Evolutionary conservation across 208 protist species (phyloP).

Genomic region (Leishmania guyanensis): DNA sequence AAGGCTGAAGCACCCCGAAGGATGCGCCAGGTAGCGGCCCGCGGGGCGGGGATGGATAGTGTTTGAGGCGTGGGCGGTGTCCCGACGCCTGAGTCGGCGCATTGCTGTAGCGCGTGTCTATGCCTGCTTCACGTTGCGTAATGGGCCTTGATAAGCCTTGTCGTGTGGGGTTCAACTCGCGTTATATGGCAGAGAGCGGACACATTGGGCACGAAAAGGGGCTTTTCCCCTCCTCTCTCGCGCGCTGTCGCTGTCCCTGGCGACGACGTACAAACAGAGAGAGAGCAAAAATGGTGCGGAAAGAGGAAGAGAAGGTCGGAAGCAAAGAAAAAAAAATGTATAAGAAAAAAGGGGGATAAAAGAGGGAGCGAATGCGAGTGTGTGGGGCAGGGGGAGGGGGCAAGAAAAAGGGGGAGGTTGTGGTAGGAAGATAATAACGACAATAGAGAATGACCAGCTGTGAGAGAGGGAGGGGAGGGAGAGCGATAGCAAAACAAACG

Average conservation of each 20-base stretch:
- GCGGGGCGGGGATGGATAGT: neutral
- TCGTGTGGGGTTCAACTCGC: neutral
- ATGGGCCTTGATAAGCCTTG: neutral
- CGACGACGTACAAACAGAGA: neutral
- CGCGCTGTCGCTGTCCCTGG: neutral
- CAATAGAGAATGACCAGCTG: too few species aligned
- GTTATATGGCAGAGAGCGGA: neutral
- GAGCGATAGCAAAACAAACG: too few species aligned
- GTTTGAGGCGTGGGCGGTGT: neutral
- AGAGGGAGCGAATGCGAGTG: too few species aligned
- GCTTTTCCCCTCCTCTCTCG: neutral
- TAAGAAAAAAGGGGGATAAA: neutral
- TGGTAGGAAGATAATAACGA: too few species aligned
- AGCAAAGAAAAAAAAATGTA: neutral
- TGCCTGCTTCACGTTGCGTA: neutral
- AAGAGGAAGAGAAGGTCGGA: neutral
- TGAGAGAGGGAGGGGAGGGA: too few species aligned
- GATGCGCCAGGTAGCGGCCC: neutral
- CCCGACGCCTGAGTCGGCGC: neutral
- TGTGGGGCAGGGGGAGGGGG: too few species aligned
- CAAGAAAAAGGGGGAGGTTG: too few species aligned
- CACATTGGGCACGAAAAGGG: neutral
- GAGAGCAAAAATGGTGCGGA: neutral
- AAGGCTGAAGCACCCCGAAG: neutral
- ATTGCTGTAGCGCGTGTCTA: neutral